A percentile compares a stretch with the other conserved stretches of the same genome.
Evolutionary conservation across 192 early-diverging fungal species (phyloP).

Genomic region (Backusella sp.): DNA sequence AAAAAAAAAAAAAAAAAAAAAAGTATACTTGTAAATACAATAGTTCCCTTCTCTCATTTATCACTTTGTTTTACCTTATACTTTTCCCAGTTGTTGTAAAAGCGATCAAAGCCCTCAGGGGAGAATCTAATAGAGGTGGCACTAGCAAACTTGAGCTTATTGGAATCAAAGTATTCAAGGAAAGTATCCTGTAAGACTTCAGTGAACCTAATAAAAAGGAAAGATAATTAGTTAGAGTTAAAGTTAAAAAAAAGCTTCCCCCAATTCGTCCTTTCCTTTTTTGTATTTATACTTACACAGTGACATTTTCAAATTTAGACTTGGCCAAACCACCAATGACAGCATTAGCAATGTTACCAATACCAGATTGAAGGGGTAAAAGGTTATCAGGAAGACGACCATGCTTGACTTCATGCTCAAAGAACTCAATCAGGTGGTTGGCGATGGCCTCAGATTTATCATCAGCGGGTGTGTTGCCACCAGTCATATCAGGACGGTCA

Average conservation of each 20-base stretch:
- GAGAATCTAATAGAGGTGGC: constrained; percentile 44
- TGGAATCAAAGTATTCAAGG: constrained; percentile 40
- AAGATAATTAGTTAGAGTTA: neutral
- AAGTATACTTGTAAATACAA: neutral
- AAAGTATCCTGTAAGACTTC: constrained; percentile 49
- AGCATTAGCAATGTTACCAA: constrained; percentile 47
- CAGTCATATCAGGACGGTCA: constrained; percentile 33
- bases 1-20: neutral
- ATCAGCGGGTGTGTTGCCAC: constrained; percentile 31
- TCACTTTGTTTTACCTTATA: constrained; percentile 26
- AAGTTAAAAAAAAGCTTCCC: neutral
- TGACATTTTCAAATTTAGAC: constrained; percentile 34
- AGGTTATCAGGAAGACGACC: constrained; percentile 37
- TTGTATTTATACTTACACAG: constrained; percentile 34
- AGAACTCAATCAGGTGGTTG: constrained; percentile 39
- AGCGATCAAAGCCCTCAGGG: constrained; percentile 38
- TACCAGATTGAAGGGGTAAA: constrained; percentile 40
- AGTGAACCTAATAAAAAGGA: constrained; percentile 25
- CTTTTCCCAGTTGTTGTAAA: constrained; percentile 40
- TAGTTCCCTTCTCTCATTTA: neutral
- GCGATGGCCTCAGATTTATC: constrained; percentile 32
- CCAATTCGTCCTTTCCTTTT: neutral
- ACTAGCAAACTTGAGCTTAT: constrained; percentile 27
- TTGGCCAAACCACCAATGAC: constrained; percentile 44
- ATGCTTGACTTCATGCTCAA: constrained; percentile 40